These are phyloP conservation scores for Mesotaenium endlicherianum DNA, from an alignment of 139 green algal genomes.

Conservation along the genomic window DNA sequence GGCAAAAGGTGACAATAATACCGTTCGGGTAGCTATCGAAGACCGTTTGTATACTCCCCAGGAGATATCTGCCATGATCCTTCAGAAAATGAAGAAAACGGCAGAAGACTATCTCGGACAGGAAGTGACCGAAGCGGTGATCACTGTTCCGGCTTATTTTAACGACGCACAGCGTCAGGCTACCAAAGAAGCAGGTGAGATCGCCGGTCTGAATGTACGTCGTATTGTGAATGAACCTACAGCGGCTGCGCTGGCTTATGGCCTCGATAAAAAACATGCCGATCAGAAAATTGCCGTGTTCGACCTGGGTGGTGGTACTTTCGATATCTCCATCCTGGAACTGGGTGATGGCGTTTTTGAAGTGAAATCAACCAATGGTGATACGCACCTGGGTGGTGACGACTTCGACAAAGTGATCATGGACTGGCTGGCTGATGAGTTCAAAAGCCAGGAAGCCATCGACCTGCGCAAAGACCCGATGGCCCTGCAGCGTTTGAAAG, in stretches of 20 bases:
- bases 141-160: constrained; percentile 99
- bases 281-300: constrained; percentile 89
- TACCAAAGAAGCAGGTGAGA: constrained; percentile 75
- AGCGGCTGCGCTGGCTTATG: constrained; percentile 86
- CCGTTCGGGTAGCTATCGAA: constrained; percentile 90
- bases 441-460: constrained; percentile 87
- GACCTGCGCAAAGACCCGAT: constrained; percentile 90
- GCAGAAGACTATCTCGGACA: constrained; percentile 91
- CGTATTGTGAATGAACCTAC: constrained; percentile 99
- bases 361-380: constrained; percentile 97
- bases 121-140: constrained; percentile 80
- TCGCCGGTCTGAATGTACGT: constrained; percentile 63
- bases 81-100: constrained; percentile 97
- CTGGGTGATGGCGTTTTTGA: constrained; percentile 71
- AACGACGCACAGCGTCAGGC: constrained; percentile 96
- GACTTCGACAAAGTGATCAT: constrained; percentile 92
- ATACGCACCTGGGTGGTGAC: too few species aligned
- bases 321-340: constrained; percentile 97
- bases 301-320: too few species aligned
- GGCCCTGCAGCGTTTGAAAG: constrained; percentile 88
- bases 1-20: constrained; percentile 78
- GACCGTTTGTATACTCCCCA: constrained; percentile 85
- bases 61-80: constrained; percentile 86
- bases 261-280: constrained; percentile 80
- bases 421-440: constrained; percentile 66